These are phyloP conservation scores for Thoreauomyces humboldtii DNA, from an alignment of 192 early-diverging fungal genomes.

Conservation along the genomic window DNA sequence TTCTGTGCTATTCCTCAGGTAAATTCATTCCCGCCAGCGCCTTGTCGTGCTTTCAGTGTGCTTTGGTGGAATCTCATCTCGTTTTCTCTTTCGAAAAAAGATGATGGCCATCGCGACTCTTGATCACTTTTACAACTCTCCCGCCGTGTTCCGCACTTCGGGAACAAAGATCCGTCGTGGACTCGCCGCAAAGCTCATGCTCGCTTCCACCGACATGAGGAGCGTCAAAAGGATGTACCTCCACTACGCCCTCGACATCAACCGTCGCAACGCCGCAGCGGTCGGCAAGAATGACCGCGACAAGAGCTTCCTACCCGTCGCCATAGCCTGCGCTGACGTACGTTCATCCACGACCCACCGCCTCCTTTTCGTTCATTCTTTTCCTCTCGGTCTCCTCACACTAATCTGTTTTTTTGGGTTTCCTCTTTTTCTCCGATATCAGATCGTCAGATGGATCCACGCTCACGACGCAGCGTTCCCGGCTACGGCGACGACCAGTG, in stretches of 20 bases:
- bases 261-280: slow-evolving; percentile 24
- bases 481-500: background rate
- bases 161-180: slow-evolving; percentile 83
- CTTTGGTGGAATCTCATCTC: background rate
- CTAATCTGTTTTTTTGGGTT: too few relatives aligned
- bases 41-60: background rate
- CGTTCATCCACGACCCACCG: background rate
- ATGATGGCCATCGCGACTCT: slow-evolving; percentile 95
- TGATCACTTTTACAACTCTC: slow-evolving; percentile 82
- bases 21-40: background rate
- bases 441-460: slow-evolving; percentile 23
- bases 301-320: slow-evolving; percentile 37
- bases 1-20: slow-evolving; percentile 99
- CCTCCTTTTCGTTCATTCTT: too few relatives aligned
- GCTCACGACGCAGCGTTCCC: background rate
- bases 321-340: slow-evolving; percentile 42
- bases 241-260: slow-evolving; percentile 38
- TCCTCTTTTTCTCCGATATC: too few relatives aligned
- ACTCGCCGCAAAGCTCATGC: slow-evolving; percentile 48
- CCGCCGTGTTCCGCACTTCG: slow-evolving; percentile 69
- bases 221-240: slow-evolving; percentile 41
- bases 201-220: slow-evolving; percentile 36
- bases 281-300: slow-evolving; percentile 36
- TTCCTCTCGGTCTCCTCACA: too few relatives aligned
- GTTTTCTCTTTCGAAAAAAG: slow-evolving; percentile 21